Conservation (phyloP, 495 filamentous ascomycete genomes). For the Xylaria grammica region DNA sequence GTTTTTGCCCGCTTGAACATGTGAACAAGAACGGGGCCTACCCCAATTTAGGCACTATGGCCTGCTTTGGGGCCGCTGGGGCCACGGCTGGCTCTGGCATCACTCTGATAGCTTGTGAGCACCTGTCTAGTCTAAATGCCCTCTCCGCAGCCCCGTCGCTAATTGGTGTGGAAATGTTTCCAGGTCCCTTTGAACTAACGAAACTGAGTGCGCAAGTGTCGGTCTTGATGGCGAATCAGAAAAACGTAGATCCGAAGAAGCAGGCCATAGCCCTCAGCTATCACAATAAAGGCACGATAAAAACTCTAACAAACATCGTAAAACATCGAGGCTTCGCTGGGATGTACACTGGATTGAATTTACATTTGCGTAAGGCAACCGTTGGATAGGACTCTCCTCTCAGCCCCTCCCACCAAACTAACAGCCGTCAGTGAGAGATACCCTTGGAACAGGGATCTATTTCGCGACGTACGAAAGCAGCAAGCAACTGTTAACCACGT, state of each 20-base stretch:
- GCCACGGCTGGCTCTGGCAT: conserved; percentile 79
- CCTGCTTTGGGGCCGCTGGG: conserved; percentile 79
- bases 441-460: conserved; percentile 86
- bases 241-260: conserved; percentile 54
- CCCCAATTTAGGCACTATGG: conserved; percentile 70
- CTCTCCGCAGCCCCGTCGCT: conserved; percentile 5
- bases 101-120: conserved; percentile 84
- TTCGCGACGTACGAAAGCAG: conserved; percentile 90
- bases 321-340: conserved; percentile 77
- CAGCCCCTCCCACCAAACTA: conserved; percentile 21
- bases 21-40: conserved; percentile 72
- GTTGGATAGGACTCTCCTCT: neutral
- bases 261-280: conserved; percentile 70
- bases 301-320: conserved; percentile 79
- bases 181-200: conserved; percentile 92
- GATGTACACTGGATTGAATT: conserved; percentile 83
- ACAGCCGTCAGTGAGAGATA: conserved; percentile 69
- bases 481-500: conserved; percentile 82
- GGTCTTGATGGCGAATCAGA: conserved; percentile 77
- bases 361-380: conserved; percentile 72
- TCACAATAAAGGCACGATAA: conserved; percentile 79
- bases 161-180: conserved; percentile 19
- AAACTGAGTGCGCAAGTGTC: conserved; percentile 92
- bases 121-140: conserved; percentile 1
- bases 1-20: conserved; percentile 70